phyloP scores from a whole-genome alignment of 2,329 filamentous ascomycete species.

The Botryotinia calthae region DNA sequence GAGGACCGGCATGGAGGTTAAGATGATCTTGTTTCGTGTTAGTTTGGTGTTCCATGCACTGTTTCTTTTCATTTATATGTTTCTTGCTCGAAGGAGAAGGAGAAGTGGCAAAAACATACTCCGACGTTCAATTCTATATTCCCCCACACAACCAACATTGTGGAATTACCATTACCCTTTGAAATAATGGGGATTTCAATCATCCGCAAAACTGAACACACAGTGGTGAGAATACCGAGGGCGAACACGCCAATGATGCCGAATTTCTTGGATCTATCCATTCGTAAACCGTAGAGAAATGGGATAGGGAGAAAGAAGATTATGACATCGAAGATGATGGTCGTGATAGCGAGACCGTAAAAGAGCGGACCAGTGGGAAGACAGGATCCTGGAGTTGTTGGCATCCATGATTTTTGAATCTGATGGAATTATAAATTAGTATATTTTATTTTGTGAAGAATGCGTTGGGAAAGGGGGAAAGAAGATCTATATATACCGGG shows the following conservation, averaged over 20 bases:
- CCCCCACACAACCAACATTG: conserved; percentile 14
- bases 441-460: not conserved
- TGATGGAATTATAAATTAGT: not conserved
- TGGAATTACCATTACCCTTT: conserved; percentile 30
- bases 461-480: no score
- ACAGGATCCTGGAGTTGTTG: conserved; percentile 8
- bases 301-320: conserved; percentile 26
- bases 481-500: not conserved
- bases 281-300: conserved; percentile 23
- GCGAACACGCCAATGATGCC: conserved; percentile 25
- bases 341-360: not conserved
- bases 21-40: conserved; percentile 22
- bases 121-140: conserved; percentile 16
- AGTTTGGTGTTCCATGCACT: not conserved
- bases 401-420: conserved; percentile 1
- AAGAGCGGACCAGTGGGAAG: not conserved
- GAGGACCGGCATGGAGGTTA: conserved; percentile 26
- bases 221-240: conserved; percentile 23
- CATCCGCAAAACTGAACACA: conserved; percentile 19
- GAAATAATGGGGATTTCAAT: conserved; percentile 33
- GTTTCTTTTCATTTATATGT: not conserved
- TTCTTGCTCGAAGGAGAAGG: not conserved
- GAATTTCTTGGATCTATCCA: conserved; percentile 23
- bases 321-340: conserved; percentile 17
- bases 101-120: not conserved